Conservation (phyloP, 2,329 filamentous ascomycete species). For the Bipolaris oryzae region DNA sequence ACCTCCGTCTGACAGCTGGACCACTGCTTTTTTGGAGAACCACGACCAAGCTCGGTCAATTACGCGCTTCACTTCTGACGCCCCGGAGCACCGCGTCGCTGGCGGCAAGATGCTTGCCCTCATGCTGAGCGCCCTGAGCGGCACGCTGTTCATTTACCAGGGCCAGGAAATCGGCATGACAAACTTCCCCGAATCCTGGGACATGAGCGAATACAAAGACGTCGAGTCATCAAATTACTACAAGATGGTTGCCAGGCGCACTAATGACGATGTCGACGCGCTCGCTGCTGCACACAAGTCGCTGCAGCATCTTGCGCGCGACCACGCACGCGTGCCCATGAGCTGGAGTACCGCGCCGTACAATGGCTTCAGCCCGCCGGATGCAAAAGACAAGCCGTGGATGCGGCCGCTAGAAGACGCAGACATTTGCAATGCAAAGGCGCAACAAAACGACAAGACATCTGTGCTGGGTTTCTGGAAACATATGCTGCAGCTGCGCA, state of each 20-base stretch:
- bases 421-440: slow-evolving; percentile 61
- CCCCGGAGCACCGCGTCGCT: slow-evolving; percentile 53
- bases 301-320: slow-evolving; percentile 65
- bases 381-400: slow-evolving; percentile 60
- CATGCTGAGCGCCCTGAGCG: slow-evolving; percentile 56
- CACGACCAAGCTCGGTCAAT: slow-evolving; percentile 60
- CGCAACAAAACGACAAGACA: slow-evolving; percentile 53
- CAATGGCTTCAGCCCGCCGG: slow-evolving; percentile 63
- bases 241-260: slow-evolving; percentile 41
- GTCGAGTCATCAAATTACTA: slow-evolving; percentile 63
- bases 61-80: slow-evolving; percentile 56
- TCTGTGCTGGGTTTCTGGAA: slow-evolving; percentile 68
- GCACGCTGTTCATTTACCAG: slow-evolving; percentile 60
- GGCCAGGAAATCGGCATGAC: slow-evolving; percentile 59
- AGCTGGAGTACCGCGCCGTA: slow-evolving; percentile 65
- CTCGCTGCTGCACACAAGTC: slow-evolving; percentile 57
- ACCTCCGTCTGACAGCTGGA: slow-evolving; percentile 50
- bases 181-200: slow-evolving; percentile 55
- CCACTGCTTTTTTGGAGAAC: slow-evolving; percentile 60
- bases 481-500: slow-evolving; percentile 60
- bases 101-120: slow-evolving; percentile 56
- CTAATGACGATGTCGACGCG: slow-evolving; percentile 37
- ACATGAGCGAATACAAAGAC: slow-evolving; percentile 57
- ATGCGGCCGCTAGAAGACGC: slow-evolving; percentile 65
- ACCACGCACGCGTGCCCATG: slow-evolving; percentile 72